Evolutionary conservation across 2,329 filamentous ascomycete genomes (phyloP).

Genomic region (Thelonectria rubi): DNA sequence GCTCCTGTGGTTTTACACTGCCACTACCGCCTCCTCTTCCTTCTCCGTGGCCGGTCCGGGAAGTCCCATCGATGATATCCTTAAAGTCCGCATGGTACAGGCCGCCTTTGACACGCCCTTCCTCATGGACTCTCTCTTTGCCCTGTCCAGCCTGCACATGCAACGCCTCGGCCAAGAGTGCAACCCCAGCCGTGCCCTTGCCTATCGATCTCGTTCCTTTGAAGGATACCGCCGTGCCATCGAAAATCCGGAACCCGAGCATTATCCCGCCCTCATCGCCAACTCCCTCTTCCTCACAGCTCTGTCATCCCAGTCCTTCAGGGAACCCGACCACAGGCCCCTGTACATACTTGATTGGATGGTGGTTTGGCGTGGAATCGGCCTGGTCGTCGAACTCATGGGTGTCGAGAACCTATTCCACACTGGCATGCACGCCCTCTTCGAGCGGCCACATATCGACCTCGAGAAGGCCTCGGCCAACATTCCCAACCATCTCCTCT

Average conservation of each 20-base stretch:
- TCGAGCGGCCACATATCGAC: slow-evolving; percentile 60
- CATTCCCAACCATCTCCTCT: slow-evolving; percentile 59
- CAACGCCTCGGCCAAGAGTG: slow-evolving; percentile 52
- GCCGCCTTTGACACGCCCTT: slow-evolving; percentile 63
- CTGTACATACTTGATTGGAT: slow-evolving; percentile 67
- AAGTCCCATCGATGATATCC: slow-evolving; percentile 51
- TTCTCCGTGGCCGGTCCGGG: slow-evolving; percentile 53
- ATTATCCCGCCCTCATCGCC: slow-evolving; percentile 60
- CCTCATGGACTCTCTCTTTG: slow-evolving; percentile 64
- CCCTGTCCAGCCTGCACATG: slow-evolving; percentile 60
- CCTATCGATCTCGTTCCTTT: slow-evolving; percentile 60
- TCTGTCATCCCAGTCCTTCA: slow-evolving; percentile 60
- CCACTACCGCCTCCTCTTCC: slow-evolving; percentile 52
- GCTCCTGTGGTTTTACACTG: slow-evolving; percentile 65
- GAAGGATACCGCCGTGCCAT: slow-evolving; percentile 63
- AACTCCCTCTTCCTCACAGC: slow-evolving; percentile 62
- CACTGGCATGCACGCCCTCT: slow-evolving; percentile 57
- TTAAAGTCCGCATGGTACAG: slow-evolving; percentile 58
- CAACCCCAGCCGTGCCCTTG: slow-evolving; percentile 50
- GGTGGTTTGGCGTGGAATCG: slow-evolving; percentile 62
- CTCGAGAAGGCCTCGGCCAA: slow-evolving; percentile 51
- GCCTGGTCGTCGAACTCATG: slow-evolving; percentile 55
- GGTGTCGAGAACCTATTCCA: slow-evolving; percentile 42
- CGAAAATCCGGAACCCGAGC: slow-evolving; percentile 54
- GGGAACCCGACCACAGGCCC: slow-evolving; percentile 54